A percentile compares a stretch with the other conserved stretches of the same genome.
Evolutionary conservation across 1,284 basidiomycete genomes (phyloP).

Genomic region (Lentinus polychrous): DNA sequence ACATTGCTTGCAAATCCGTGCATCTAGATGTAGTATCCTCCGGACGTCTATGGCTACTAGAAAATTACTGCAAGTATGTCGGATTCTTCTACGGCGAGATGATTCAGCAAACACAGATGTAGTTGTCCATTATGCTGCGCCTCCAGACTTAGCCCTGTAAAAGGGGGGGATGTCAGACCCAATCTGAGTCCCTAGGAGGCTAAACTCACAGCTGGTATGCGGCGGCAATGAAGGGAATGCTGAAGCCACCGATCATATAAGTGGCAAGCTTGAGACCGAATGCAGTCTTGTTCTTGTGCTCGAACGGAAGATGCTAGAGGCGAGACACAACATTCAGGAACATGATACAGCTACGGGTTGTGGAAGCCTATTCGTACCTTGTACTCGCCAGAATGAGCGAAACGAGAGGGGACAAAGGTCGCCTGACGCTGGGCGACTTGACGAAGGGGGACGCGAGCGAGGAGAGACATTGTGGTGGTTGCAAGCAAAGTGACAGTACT

Average conservation of each 20-base stretch:
- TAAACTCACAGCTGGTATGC: conserved; percentile 57
- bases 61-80: no score
- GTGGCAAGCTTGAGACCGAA: conserved; percentile 54
- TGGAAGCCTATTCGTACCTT: conserved; percentile 38
- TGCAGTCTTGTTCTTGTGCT: conserved; percentile 42
- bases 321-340: conserved; percentile 6
- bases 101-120: no score
- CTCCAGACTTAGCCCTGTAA: conserved; percentile 30
- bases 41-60: no score
- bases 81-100: no score
- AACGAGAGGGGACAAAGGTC: background rate
- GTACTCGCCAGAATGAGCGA: conserved; percentile 32
- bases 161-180: background rate
- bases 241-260: conserved; percentile 54
- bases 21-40: background rate
- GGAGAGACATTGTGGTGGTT: conserved; percentile 22
- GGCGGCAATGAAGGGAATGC: conserved; percentile 60
- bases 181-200: background rate
- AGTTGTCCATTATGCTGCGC: conserved; percentile 10
- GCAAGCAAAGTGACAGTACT: background rate
- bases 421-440: conserved; percentile 20
- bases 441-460: conserved; percentile 24
- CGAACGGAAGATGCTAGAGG: conserved; percentile 64
- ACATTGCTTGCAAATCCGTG: background rate
- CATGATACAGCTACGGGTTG: background rate